Base-by-base conservation (phyloP, 305 asterid genomes). In the Ajuga reptans region DNA sequence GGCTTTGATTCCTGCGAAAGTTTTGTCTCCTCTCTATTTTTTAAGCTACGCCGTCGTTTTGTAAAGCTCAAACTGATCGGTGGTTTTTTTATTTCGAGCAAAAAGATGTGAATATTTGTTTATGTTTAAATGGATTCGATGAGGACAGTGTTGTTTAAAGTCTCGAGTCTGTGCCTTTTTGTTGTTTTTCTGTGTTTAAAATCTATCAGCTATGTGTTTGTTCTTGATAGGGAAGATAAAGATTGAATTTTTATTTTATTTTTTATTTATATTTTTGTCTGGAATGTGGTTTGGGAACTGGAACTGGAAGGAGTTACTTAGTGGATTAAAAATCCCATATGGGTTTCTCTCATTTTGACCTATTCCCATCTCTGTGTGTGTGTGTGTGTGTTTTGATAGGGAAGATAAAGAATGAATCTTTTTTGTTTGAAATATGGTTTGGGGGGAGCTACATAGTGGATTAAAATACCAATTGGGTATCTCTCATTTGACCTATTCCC, bases 1-100 rank as follows among this genome's bases (percentile, higher is more conserved):
- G 66, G 54, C 83, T 18, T 78, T n/a, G 81, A 41, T 81, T 75
- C 79, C 46, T 73, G 79, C 69, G 71, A 75, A 64, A 18, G 4
- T 1, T 6, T 61, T 75, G 83, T 78, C 72, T 63, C 57, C 21
- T 63, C 58, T 64, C 27, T 49, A n/a, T 62, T 42, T 56, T 66
- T 14, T 41, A 59, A 56, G 51, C 62, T 27, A 47, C 6, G 29
- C 1, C 50, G 17, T 67, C 70, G 21, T 58, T 66, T 29, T 54
- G 42, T 55, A 49, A 16, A 57, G 2, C 43, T 59, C 58, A 10
- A 58, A 9, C 18, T 6, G 2, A 9, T 60, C 66, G 74, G 58
- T 27, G 71, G 55, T 58, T 56, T 47, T 37, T 75, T 75, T 63
- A 72, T 65, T 73, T 72, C 71, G 62, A 74, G 58, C 69, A 51